Conservation (phyloP, 2,329 filamentous ascomycete genomes). For the Periconia digitata region DNA sequence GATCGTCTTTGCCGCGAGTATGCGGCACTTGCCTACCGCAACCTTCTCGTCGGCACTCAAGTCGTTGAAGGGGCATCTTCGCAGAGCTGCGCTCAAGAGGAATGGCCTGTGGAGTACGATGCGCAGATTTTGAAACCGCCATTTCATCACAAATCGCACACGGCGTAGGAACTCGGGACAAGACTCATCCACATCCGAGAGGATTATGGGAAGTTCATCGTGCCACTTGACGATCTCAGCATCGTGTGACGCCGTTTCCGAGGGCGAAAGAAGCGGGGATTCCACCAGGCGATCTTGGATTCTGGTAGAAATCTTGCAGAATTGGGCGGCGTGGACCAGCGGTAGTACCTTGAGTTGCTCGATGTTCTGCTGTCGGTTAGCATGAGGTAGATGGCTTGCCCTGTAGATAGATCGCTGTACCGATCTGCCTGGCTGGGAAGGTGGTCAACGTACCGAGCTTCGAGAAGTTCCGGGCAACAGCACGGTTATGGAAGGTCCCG, state of each 20-base stretch:
- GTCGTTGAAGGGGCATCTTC: constrained; percentile 53
- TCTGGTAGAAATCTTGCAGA: constrained; percentile 76
- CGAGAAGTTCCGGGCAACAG: constrained; percentile 37
- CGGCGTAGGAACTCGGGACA: constrained; percentile 72
- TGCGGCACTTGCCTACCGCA: constrained; percentile 68
- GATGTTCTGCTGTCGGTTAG: constrained; percentile 42
- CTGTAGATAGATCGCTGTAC: constrained; percentile 1
- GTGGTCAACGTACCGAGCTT: constrained; percentile 27
- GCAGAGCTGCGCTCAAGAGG: constrained; percentile 64
- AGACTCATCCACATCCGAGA: constrained; percentile 55
- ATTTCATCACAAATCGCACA: constrained; percentile 75
- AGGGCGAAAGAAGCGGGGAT: constrained; percentile 65
- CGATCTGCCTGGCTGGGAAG: not conserved
- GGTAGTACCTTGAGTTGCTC: constrained; percentile 68
- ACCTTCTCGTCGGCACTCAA: constrained; percentile 64
- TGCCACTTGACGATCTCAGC: constrained; percentile 72
- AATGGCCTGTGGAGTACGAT: constrained; percentile 75
- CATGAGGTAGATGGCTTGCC: constrained; percentile 22
- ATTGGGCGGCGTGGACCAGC: constrained; percentile 74
- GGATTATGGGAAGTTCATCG: constrained; percentile 61
- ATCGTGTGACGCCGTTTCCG: constrained; percentile 69
- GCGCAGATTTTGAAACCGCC: constrained; percentile 77
- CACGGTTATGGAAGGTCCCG: constrained; percentile 44
- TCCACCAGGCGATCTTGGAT: constrained; percentile 76
- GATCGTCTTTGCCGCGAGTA: constrained; percentile 70